Base-by-base conservation (phyloP, 805 yeast genomes). In the Metschnikowia lunata region DNA sequence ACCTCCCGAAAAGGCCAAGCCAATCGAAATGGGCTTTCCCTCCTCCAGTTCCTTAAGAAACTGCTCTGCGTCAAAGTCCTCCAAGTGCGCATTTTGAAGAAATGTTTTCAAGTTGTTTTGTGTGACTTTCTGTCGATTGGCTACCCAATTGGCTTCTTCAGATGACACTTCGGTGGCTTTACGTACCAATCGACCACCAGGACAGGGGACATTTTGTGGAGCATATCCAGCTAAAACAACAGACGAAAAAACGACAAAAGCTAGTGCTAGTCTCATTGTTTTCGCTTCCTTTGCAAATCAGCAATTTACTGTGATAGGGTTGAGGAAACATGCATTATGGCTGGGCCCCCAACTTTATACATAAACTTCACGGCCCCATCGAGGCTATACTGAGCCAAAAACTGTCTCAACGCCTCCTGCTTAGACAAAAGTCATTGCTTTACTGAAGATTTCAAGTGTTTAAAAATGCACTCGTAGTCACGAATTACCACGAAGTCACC, bases 1-100 rank as follows among this genome's bases (percentile, higher is more conserved):
- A 2, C 50, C 50, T 4, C 50, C 50, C 6, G 48, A 44, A 18
- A 47, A 43, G 1, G 50, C 48, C 30, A 47, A 31, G 7, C 50
- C 48, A 26, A 47, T 39, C 3, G 29, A 11, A 4, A 47, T 33
- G 5, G 38, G 35, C 28, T 35, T 30, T 12, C 31, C 31, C 23
- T 41, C 40, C 8, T 35, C n/a, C n/a, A 42, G 29, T 28, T 39
- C 18, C 1, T 37, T 10, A 11, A 47, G 32, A 26, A 43, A 47
- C 9, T 36, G 7, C 3, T 23, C 34, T 1, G 42, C 45, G 14
- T 47, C 50, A 29, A 47, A 47, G 33, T 43, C 36, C 10, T 39
- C 42, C 12, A 47, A 34, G 7, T 32, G 28, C 10, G 50, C 23
- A 23, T n/a, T n/a, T n/a, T 40, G 42, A 23, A 47, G 43, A 23